Evolutionary conservation across 768 basidiomycete genomes (phyloP), one percentile per base, ranked within the genome.

Genomic region (Crucibulum laeve): DNA sequence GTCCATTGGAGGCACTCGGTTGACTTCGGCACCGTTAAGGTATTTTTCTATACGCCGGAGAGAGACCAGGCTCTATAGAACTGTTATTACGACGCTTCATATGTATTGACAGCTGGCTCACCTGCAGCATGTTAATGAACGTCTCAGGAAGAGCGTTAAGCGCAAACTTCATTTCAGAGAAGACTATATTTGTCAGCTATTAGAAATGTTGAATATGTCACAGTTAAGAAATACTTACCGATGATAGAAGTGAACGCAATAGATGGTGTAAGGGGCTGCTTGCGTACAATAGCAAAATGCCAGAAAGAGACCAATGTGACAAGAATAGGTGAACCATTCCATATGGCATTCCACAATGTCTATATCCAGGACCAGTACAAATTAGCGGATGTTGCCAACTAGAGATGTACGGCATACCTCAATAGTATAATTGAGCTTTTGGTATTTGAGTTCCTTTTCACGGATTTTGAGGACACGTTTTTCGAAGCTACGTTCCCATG

Each of bases 21-120:
- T 59, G 13, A 96, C 81, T 62, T 97, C 93, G 1, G 77, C 75
- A 6, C 77, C 73, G 38, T 78, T 67, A 19, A 96, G 76, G 61
- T 94, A 96, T 54, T 89, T 92, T 58, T 94, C 91, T 47, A 96
- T 93, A 40, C 93, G 88, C 14, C 87, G 82, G 39, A 93, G 69
- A 8, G 91, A 93, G 13, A 96, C 89, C 36, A 88, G 71, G 43
- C 82, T 79, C 84, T 86, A 35, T 14, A 38, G 42, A 28, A 37
- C 4, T 13, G 8, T 19, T 26, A 28, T 19, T 22, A 38, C 49
- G 24, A 11, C 41, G 19, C 25, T 38, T 23, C 43, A 11, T 30
- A 45, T 23, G 39, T 15, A 43, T 23, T 17, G 10, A 21, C 24
- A 1, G 15, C 17, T 24, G 24, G 30, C 41, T 33, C 41, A 80